Percentiles rank a stretch among this genome's conserved stretches.
Conservation (phyloP, 441 rosid genomes). For the Euphorbia schlechtendalii region DNA sequence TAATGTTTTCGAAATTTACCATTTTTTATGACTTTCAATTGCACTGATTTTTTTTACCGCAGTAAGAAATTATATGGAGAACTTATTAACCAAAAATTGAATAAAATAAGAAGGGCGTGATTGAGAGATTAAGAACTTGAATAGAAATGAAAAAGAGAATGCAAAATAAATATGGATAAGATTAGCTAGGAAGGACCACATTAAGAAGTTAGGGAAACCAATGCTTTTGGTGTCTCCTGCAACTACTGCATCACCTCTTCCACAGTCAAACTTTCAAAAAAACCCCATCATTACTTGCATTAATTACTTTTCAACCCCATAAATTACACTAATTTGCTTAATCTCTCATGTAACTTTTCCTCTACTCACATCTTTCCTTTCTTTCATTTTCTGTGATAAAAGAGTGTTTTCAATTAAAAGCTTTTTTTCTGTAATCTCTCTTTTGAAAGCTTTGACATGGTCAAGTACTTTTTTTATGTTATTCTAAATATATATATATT, state of each 20-base stretch:
- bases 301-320: neutral
- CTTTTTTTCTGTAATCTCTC: neutral
- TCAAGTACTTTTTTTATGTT: neutral
- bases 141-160: neutral
- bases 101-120: neutral
- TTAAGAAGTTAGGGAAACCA: neutral
- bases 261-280: neutral
- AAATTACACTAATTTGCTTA: neutral
- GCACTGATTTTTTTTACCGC: no score
- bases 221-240: conserved; percentile 2
- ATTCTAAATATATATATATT: no score
- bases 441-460: neutral
- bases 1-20: no score
- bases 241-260: neutral
- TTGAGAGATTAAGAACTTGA: neutral
- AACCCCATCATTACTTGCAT: neutral
- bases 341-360: neutral
- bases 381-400: no score
- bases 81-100: neutral
- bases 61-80: neutral
- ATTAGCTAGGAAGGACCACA: neutral
- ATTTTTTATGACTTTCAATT: no score
- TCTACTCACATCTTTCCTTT: no score
- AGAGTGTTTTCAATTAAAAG: neutral
- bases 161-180: neutral